Base-by-base conservation (phyloP, 345 rosid genomes). In the Eutrema heterophyllum region DNA sequence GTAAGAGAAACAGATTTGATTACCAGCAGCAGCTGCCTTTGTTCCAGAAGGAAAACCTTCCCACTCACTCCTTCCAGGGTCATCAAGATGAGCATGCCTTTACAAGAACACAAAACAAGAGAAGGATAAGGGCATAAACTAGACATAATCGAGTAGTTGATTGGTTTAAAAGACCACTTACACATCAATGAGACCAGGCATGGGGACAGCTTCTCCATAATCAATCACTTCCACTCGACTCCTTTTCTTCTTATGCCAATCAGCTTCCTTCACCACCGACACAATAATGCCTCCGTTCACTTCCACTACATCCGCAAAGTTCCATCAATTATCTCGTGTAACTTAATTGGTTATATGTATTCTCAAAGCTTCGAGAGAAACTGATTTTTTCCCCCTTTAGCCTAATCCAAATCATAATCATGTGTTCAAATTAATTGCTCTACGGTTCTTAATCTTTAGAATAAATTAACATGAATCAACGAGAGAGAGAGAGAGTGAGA, bases 41-140 rank as follows among this genome's bases (percentile, higher is more conserved):
- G 99, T 95, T 64, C 99, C 97, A 15, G 99, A 86, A 69, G 89
- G 86, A 82, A 90, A 95, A 32, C 99, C 99, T 86, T 95, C 97
- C 99, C 97, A 95, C 55, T 95, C 97, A 76, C 86, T 70, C 83
- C 93, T n/a, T n/a, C n/a, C n/a, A n/a, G n/a, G n/a, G n/a, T n/a
- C n/a, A n/a, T n/a, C n/a, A n/a, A n/a, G n/a, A 83, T 95, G 99
- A 0, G 82, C 89, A 83, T 95, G 99, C 57, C 99, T 95, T 75
- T 7, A n/a, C 44, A 35, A 16, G 9, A 54, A 55, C 14, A 53
- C 55, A 35, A 12, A 36, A 80, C 57, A 76, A 16, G 12, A 36
- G 63, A n/a, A n/a, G n/a, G 36, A 44, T 32, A 29, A 67, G 24
- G 57, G 46, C 5, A 29, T 4, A 29, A 70, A 55, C n/a, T 11